A percentile compares a stretch with the other conserved stretches of the same genome.
Conservation (phyloP, 2,329 filamentous ascomycete genomes). For the Chaetomium sp. region DNA sequence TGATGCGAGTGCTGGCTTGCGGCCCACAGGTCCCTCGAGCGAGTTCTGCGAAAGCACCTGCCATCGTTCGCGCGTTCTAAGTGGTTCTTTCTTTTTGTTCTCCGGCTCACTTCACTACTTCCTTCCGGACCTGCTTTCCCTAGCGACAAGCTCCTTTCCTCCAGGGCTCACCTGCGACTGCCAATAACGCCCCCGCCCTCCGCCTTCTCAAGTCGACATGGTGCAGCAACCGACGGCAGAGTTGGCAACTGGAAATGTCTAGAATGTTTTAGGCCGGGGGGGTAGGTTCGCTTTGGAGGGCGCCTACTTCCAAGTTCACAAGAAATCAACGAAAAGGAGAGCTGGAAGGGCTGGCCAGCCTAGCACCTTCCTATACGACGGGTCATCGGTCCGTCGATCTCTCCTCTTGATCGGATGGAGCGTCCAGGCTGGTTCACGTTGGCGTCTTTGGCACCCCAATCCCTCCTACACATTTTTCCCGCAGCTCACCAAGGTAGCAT, state of each 20-base stretch:
- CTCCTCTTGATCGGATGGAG: neutral
- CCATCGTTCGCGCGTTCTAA: neutral
- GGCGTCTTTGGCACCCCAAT: neutral
- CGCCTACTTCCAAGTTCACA: neutral
- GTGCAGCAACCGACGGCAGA: neutral
- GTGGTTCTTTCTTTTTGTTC: neutral
- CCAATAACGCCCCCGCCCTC: neutral
- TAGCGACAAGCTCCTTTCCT: neutral
- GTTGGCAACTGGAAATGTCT: neutral
- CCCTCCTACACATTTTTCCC: neutral
- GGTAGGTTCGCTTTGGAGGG: neutral
- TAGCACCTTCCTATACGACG: neutral
- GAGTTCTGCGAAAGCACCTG: neutral
- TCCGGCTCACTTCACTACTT: neutral
- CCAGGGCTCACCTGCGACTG: neutral
- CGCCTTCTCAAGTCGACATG: neutral
- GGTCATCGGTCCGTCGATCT: neutral
- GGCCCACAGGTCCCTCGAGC: neutral
- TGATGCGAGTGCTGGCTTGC: neutral
- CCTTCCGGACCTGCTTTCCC: neutral
- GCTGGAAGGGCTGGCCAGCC: neutral
- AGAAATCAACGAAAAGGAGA: neutral
- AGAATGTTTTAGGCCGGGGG: neutral
- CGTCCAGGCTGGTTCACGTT: neutral
- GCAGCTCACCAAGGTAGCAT: neutral